Percentiles rank a stretch among this genome's conserved stretches.
Conservation (phyloP, 148 eudicot species). For the Selenicereus undatus region DNA sequence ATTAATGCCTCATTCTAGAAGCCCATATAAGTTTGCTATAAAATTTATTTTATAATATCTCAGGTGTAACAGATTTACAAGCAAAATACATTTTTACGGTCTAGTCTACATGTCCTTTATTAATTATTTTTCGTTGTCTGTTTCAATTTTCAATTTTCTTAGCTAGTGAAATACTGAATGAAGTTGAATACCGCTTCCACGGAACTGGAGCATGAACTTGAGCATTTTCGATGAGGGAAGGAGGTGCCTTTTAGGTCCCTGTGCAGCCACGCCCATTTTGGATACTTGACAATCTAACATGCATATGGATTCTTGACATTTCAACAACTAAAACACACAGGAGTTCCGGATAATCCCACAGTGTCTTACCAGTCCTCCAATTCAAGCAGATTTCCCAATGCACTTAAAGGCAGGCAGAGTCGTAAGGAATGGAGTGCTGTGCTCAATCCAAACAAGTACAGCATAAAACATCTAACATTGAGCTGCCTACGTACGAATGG, state of each 20-base stretch:
- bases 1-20: neutral
- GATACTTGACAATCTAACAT: neutral
- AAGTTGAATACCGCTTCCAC: neutral
- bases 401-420: too few relatives aligned
- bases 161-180: neutral
- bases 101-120: neutral
- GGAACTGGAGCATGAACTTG: neutral
- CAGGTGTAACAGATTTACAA: neutral
- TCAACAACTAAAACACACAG: too few relatives aligned
- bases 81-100: neutral
- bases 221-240: neutral
- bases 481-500: neutral
- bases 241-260: neutral
- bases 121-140: neutral
- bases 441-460: neutral
- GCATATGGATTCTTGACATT: neutral
- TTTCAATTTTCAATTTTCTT: neutral
- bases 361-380: too few relatives aligned
- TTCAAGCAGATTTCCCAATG: too few relatives aligned
- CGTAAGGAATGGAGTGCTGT: too few relatives aligned
- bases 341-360: too few relatives aligned
- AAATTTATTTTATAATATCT: too few relatives aligned
- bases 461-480: neutral
- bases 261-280: neutral
- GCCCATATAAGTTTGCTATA: too few relatives aligned